Evolutionary conservation across 2,329 filamentous ascomycete genomes (phyloP).

Genomic region (Trichoderma gracile): DNA sequence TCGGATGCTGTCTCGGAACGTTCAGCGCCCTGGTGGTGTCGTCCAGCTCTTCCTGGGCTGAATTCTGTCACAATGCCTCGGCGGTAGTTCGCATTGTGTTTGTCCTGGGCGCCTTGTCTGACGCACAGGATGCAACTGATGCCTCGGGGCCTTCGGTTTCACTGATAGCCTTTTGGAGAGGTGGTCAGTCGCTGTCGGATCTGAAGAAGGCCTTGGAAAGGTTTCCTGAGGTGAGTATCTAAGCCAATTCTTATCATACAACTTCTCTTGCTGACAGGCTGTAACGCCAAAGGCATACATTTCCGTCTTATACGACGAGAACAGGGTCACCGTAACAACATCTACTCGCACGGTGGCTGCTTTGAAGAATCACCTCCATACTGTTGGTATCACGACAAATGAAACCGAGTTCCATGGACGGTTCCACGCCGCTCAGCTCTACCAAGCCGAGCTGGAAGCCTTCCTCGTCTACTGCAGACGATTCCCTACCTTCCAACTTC

Average conservation of each 20-base stretch:
- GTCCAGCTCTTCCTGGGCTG: background rate
- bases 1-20: background rate
- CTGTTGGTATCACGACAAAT: background rate
- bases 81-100: too few relatives aligned
- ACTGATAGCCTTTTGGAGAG: slow-evolving; percentile 36
- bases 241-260: background rate
- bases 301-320: background rate
- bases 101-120: background rate
- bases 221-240: slow-evolving; percentile 27
- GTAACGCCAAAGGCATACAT: background rate
- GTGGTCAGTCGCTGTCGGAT: slow-evolving; percentile 35
- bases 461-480: background rate
- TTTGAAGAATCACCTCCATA: background rate
- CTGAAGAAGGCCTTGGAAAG: slow-evolving; percentile 29
- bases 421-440: background rate
- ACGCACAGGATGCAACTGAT: background rate
- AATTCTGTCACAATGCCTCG: too few relatives aligned
- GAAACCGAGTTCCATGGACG: background rate
- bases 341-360: background rate
- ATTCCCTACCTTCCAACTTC: background rate
- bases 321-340: background rate
- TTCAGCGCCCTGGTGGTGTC: background rate
- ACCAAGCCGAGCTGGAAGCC: background rate
- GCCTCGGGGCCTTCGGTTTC: slow-evolving; percentile 45
- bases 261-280: background rate